Evolutionary conservation across 768 basidiomycete genomes (phyloP).

Genomic region (Rhodotorula babjevae): DNA sequence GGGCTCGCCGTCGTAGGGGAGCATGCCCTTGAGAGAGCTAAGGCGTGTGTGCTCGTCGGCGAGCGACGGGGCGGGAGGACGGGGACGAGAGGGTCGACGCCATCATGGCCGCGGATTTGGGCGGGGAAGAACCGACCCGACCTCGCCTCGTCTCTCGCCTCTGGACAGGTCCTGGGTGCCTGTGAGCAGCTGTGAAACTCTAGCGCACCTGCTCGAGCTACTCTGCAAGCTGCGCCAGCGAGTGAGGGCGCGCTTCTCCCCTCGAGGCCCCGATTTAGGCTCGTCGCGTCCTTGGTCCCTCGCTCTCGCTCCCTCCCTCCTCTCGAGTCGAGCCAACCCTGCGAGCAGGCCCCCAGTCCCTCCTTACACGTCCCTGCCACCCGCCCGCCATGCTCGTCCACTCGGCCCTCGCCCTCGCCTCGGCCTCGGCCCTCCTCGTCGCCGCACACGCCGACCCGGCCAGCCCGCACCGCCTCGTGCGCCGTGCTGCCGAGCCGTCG

Average conservation of each 20-base stretch:
- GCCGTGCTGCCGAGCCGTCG: neutral
- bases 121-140: too few relatives aligned
- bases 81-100: too few relatives aligned
- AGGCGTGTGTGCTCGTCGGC: too few relatives aligned
- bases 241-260: too few relatives aligned
- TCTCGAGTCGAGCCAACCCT: neutral
- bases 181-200: too few relatives aligned
- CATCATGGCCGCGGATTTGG: too few relatives aligned
- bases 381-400: slow-evolving; percentile 4
- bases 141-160: too few relatives aligned
- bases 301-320: neutral
- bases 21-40: neutral
- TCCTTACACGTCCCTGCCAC: neutral
- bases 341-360: neutral
- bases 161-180: too few relatives aligned
- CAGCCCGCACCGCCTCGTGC: neutral
- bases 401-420: neutral
- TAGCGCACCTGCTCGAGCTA: too few relatives aligned
- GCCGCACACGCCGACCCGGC: neutral
- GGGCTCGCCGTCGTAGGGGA: slow-evolving; percentile 12
- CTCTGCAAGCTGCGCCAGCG: too few relatives aligned
- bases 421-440: slow-evolving; percentile 2
- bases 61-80: too few relatives aligned
- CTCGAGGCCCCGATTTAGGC: too few relatives aligned
- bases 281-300: neutral